Conservation (phyloP, 805 yeast species). For the Kodamaea leandrae region DNA sequence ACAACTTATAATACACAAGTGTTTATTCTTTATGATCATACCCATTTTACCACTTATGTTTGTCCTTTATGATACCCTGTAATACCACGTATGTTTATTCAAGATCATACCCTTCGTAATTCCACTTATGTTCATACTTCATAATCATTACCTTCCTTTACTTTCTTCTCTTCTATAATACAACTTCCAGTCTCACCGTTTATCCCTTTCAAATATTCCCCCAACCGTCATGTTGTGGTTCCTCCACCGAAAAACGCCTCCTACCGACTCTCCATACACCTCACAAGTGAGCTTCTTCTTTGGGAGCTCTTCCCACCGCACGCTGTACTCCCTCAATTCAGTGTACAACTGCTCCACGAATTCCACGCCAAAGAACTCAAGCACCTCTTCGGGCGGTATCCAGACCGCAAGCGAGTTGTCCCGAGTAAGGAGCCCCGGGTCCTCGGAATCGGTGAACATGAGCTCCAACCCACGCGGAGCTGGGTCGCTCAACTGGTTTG, state of each 20-base stretch:
- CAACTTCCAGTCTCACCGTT: too few species aligned
- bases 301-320: neutral
- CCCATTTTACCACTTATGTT: too few species aligned
- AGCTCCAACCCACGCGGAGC: slow-evolving; percentile 23
- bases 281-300: neutral
- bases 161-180: too few species aligned
- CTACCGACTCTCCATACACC: neutral
- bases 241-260: neutral
- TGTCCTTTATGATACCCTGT: too few species aligned
- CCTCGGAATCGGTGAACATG: slow-evolving; percentile 17
- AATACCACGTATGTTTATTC: too few species aligned
- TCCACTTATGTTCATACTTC: too few species aligned
- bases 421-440: slow-evolving; percentile 8
- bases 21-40: too few species aligned
- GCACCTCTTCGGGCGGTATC: slow-evolving; percentile 15
- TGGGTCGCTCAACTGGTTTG: slow-evolving; percentile 24
- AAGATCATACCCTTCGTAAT: too few species aligned
- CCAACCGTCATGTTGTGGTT: neutral
- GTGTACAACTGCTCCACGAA: slow-evolving; percentile 18
- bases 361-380: slow-evolving; percentile 11
- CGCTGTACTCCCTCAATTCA: slow-evolving; percentile 2
- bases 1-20: too few species aligned
- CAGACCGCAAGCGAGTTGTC: slow-evolving; percentile 15
- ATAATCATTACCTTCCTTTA: too few species aligned
- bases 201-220: too few species aligned